Evolutionary conservation across 768 basidiomycete genomes (phyloP), one percentile per base, ranked within the genome.

Genomic region (Imleria badia): DNA sequence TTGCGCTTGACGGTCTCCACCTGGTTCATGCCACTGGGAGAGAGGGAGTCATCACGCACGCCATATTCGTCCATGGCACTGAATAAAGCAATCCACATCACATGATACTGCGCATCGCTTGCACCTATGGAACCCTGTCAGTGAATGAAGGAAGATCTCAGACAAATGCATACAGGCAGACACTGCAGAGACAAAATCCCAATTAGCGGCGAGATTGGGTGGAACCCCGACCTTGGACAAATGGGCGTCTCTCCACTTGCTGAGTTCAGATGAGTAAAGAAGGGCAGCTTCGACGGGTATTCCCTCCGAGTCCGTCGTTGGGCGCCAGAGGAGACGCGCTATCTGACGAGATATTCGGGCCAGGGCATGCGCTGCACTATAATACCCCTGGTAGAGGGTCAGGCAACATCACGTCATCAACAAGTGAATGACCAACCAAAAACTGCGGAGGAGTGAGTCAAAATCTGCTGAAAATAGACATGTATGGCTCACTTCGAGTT

Each of bases 181-280:
- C 22, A 86, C 82, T n/a, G 84, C 85, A 20, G 80, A 79, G 42
- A 94, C 84, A 62, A 96, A 98, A 63, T 97, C 92, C 94, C 94
- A 96, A 56, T 87, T 83, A 1, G 83, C 82, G 51, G 87, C 85
- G 68, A 92, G 89, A 67, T 89, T 87, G 50, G 81, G 83, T 11
- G 94, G 94, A 36, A 95, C 93, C 23, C 94, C 94, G 29, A 96
- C 91, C 43, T 80, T 77, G 39, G 78, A 79, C 34, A 97, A 79
- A 64, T 87, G 87, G 35, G 85, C 75, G 30, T 88, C 86, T 56
- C 88, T 78, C 94, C 94, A 96, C 43, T 81, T 76, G 48, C 76
- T 73, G 22, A 92, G 79, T 12, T 80, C 73, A 17, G 75, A 71
- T 13, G 85, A 80, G 61, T 89, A 81, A 2, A 70, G 73, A 44